Evolutionary conservation across 768 basidiomycete genomes (phyloP).

Genomic region (Leccinum disarticulatum): DNA sequence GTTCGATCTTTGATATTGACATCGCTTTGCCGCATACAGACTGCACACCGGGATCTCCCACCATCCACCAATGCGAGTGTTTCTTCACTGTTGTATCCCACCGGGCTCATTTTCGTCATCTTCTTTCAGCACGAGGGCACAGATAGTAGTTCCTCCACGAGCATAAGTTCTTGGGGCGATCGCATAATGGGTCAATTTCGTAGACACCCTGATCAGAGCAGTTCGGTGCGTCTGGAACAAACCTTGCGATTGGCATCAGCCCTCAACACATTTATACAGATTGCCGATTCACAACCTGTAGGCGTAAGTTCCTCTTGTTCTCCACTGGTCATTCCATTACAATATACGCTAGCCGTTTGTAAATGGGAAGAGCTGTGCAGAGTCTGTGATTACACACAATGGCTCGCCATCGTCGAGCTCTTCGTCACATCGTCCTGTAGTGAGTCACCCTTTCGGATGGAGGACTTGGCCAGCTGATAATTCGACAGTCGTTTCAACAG

Average conservation of each 20-base stretch:
- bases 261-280: neutral
- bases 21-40: neutral
- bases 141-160: neutral
- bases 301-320: constrained; percentile 6
- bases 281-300: neutral
- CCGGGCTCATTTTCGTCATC: neutral
- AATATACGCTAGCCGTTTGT: constrained; percentile 4
- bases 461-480: neutral
- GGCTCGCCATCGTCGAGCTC: neutral
- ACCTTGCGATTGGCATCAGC: neutral
- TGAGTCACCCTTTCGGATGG: neutral
- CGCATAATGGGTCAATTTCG: neutral
- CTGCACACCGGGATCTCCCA: neutral
- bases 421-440: neutral
- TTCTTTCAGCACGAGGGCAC: neutral
- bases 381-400: neutral
- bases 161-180: neutral
- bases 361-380: neutral
- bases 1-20: neutral
- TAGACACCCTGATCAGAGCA: neutral
- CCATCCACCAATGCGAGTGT: neutral
- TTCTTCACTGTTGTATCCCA: neutral
- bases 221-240: constrained; percentile 3
- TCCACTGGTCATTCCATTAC: neutral
- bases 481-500: neutral